phyloP scores from a whole-genome alignment of 208 protist species.

The Wallacemonas sp. region DNA sequence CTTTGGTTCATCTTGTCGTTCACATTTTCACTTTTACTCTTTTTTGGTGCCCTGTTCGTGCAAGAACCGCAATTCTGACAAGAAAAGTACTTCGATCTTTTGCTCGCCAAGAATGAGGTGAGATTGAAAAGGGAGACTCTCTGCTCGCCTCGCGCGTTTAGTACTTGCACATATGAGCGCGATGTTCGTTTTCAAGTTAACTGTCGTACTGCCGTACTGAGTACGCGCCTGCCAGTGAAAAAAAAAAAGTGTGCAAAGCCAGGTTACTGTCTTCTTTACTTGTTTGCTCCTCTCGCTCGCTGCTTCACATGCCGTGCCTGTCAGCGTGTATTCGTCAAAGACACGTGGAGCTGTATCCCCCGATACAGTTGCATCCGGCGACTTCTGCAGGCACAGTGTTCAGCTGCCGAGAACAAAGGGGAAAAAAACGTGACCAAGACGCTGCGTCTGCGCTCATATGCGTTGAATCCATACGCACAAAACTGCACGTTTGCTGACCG shows the following conservation, averaged over 20 bases:
- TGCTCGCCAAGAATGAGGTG: neutral
- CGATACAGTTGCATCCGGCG: neutral
- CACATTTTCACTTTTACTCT: conserved; percentile 7
- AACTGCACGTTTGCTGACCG: too few relatives aligned
- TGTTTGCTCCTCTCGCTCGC: neutral
- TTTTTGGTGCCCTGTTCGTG: conserved; percentile 7
- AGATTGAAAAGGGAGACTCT: neutral
- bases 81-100: conserved; percentile 12
- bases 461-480: too few relatives aligned
- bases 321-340: neutral
- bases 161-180: too few relatives aligned
- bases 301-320: neutral
- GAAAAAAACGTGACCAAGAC: too few relatives aligned
- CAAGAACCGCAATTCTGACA: neutral
- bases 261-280: neutral
- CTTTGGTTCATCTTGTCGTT: conserved; percentile 20
- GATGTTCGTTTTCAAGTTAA: too few relatives aligned
- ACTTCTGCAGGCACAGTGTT: neutral
- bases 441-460: too few relatives aligned
- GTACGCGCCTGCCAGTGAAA: too few relatives aligned
- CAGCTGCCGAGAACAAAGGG: neutral
- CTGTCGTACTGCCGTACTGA: too few relatives aligned
- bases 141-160: neutral
- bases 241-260: too few relatives aligned
- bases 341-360: conserved; percentile 6